Evolutionary conservation across 768 basidiomycete species (phyloP).

Genomic region (Lactarius pseudohatsudake): DNA sequence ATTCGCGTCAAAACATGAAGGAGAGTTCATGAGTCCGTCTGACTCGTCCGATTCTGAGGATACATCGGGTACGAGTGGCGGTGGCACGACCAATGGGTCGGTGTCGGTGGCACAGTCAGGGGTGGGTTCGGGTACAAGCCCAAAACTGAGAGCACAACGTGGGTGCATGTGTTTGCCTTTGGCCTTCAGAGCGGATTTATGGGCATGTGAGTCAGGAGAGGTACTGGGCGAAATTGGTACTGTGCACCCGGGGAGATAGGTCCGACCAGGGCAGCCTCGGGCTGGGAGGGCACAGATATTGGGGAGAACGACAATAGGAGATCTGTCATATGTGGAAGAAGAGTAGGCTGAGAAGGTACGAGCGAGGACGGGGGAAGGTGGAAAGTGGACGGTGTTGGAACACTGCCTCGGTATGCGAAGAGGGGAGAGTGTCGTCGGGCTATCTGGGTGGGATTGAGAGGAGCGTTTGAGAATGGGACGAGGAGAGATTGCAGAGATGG

Average conservation of each 20-base stretch:
- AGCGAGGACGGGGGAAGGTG: conserved; percentile 40
- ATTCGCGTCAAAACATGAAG: conserved; percentile 19
- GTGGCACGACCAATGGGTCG: conserved; percentile 33
- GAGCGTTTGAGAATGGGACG: conserved; percentile 30
- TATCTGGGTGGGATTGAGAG: conserved; percentile 9
- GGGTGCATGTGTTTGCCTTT: conserved; percentile 48
- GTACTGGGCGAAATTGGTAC: conserved; percentile 23
- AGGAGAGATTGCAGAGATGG: conserved; percentile 15
- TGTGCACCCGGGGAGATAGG: conserved; percentile 53
- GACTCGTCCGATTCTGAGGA: conserved; percentile 66
- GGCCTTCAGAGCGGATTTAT: conserved; percentile 30
- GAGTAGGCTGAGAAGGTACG: conserved; percentile 45
- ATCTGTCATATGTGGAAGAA: conserved; percentile 65
- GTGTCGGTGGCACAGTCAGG: conserved; percentile 13
- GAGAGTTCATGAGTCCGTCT: conserved; percentile 49
- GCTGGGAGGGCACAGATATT: conserved; percentile 77
- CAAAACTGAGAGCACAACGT: conserved; percentile 36
- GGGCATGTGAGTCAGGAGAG: conserved; percentile 22
- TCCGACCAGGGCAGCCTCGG: conserved; percentile 73
- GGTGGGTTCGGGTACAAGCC: conserved; percentile 15
- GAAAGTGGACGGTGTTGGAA: conserved; percentile 45
- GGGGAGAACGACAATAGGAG: conserved; percentile 71
- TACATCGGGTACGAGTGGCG: conserved; percentile 59
- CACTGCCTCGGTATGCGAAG: conserved; percentile 13
- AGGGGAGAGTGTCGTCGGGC: conserved; percentile 3